Evolutionary conservation across 1,139 yeast genomes (phyloP).

Genomic region (Blastobotrys ciferrii): DNA sequence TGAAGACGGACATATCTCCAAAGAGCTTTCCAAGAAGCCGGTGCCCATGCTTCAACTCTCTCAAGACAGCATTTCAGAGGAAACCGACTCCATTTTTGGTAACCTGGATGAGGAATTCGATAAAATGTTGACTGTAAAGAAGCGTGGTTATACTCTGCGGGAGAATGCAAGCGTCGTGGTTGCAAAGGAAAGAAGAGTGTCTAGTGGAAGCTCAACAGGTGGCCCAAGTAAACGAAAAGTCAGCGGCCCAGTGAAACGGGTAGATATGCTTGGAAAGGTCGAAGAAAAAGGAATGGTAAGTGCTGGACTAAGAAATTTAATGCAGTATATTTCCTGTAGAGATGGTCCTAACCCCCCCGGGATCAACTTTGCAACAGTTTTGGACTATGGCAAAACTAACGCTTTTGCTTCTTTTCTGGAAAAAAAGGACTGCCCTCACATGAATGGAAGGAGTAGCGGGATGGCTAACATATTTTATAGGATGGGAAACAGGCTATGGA

Average conservation of each 20-base stretch:
- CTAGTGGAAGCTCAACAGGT: conserved; percentile 14
- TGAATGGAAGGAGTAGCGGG: background rate
- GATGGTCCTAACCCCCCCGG: too few relatives aligned
- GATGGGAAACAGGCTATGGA: conserved; percentile 4
- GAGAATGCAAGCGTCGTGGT: conserved; percentile 35
- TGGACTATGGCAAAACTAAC: too few relatives aligned
- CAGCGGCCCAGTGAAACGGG: conserved; percentile 29
- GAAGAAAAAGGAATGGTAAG: background rate
- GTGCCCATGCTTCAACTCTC: conserved; percentile 29
- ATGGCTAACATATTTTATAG: background rate
- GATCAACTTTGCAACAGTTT: too few relatives aligned
- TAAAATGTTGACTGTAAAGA: conserved; percentile 32
- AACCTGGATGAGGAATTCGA: conserved; percentile 43
- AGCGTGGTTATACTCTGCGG: conserved; percentile 37
- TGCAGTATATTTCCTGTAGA: too few relatives aligned
- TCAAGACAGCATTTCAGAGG: conserved; percentile 35
- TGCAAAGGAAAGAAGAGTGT: conserved; percentile 30
- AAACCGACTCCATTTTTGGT: conserved; percentile 42
- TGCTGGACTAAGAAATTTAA: too few relatives aligned
- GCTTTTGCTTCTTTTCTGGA: too few relatives aligned
- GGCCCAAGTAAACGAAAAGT: conserved; percentile 21
- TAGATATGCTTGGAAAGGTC: conserved; percentile 9
- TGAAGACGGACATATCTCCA: conserved; percentile 17
- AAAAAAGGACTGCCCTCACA: too few relatives aligned
- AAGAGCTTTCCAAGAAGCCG: conserved; percentile 21